Evolutionary conservation across 768 basidiomycete species (phyloP), one percentile per base, ranked within the genome.

Genomic region (Leucocoprinus sp.): DNA sequence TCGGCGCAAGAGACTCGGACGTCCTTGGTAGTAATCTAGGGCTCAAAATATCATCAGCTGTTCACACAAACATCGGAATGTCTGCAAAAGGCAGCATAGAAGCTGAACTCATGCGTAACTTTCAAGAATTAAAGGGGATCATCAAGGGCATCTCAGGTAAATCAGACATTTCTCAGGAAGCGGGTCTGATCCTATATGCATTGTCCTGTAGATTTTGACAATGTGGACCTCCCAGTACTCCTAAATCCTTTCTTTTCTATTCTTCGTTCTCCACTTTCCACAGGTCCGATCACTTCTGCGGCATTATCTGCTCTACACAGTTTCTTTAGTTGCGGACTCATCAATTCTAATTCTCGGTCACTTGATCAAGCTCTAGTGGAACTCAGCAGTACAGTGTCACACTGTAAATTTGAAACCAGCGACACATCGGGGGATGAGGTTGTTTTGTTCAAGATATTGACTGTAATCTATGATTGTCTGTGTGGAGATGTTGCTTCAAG

Each of bases 341-440:
- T 95, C 39, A 72, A 70, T 8, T 64, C 75, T 11, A 59, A 66
- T 29, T 76, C 84, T 34, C 51, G 71, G 40, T 66, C 71, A 28
- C 64, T 93, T 50, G 74, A 82, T 52, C 59, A 67, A 43, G 84
- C 85, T 4, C 73, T 98, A 42, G 70, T 80, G 14, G 88, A 91
- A 51, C 73, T 96, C 48, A 93, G 93, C 60, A 84, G 77, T 49
- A 82, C 95, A 0, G 78, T 93, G 9, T 91, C 95, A 4, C 90
- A 91, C 57, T 97, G 95, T 74, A 93, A 95, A 66, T 99, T 99
- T 58, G 95, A 98, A 64, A 89, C 90, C 3, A 95, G 89, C 57
- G 93, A 97, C 59, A 90, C 90, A 1, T 91, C 93, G n/a, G 88
- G 91, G 4, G 96, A 99, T 64, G 96, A 99, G 62, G 87, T 96